A percentile compares a stretch with the other conserved stretches of the same genome.
phyloP scores from a whole-genome alignment of 208 protist species.

The Phytomonas serpens region DNA sequence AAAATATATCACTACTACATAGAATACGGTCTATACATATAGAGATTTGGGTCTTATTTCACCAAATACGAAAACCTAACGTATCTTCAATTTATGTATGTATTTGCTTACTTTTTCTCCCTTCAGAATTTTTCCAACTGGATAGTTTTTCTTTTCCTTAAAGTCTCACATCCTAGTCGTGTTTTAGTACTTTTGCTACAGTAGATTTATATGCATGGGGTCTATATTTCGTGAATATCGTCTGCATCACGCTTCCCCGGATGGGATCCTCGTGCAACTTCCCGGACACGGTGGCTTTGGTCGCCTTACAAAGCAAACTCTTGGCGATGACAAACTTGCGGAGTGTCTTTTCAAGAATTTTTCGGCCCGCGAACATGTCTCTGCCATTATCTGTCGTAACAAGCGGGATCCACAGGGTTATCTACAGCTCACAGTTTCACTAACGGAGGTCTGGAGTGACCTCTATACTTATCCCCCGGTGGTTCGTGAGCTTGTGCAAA shows the following conservation, averaged over 20 bases:
- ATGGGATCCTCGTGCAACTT: conserved; percentile 75
- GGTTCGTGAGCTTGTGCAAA: conserved; percentile 39
- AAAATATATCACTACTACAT: background rate
- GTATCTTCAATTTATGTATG: background rate
- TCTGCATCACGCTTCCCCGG: conserved; percentile 65
- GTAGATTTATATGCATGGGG: conserved; percentile 2
- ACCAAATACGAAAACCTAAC: background rate
- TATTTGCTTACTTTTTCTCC: background rate
- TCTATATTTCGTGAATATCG: conserved; percentile 52
- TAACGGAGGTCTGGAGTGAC: conserved; percentile 50
- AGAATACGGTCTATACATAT: background rate
- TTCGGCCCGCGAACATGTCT: conserved; percentile 35
- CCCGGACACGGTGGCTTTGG: conserved; percentile 62
- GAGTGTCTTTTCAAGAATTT: conserved; percentile 59
- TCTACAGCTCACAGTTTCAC: conserved; percentile 48
- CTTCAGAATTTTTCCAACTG: background rate
- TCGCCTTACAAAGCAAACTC: conserved; percentile 48
- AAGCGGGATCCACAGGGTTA: conserved; percentile 74
- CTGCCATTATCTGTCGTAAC: conserved; percentile 28
- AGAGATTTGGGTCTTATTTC: background rate
- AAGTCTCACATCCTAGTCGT: conserved; percentile 1
- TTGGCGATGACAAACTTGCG: conserved; percentile 64
- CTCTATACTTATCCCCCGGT: conserved; percentile 36
- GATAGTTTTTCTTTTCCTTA: background rate
- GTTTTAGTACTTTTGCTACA: background rate